phyloP scores from a whole-genome alignment of 2,329 filamentous ascomycete genomes.

The Zasmidium cellare region DNA sequence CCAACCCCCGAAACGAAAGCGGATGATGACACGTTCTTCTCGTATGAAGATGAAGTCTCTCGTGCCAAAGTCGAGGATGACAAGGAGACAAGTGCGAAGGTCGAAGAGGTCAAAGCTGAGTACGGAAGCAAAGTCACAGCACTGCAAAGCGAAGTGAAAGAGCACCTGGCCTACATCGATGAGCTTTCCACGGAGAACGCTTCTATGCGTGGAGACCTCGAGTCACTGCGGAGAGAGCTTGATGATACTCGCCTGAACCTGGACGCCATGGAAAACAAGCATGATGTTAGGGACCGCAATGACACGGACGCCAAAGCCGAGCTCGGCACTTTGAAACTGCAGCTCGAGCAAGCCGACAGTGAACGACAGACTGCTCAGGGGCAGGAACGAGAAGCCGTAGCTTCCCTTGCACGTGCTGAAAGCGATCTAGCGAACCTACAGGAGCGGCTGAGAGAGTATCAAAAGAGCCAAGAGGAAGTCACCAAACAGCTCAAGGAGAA shows the following conservation, averaged over 20 bases:
- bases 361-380: constrained; percentile 40
- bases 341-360: constrained; percentile 44
- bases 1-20: background rate
- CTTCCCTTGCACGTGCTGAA: constrained; percentile 26
- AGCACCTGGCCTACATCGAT: constrained; percentile 61
- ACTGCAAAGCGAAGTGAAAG: constrained; percentile 50
- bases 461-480: constrained; percentile 14
- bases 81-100: constrained; percentile 73
- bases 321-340: constrained; percentile 35
- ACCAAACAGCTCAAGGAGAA: constrained; percentile 43
- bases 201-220: constrained; percentile 68
- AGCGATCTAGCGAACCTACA: constrained; percentile 60
- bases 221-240: constrained; percentile 67
- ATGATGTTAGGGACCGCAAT: constrained; percentile 21
- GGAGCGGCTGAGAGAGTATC: constrained; percentile 35
- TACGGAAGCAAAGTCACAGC: constrained; percentile 69
- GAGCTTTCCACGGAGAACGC: constrained; percentile 69
- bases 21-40: constrained; percentile 77
- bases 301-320: constrained; percentile 21
- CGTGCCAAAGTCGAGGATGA: constrained; percentile 6
- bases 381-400: constrained; percentile 43
- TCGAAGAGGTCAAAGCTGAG: constrained; percentile 68
- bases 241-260: constrained; percentile 45
- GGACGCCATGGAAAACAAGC: constrained; percentile 51
- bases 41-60: constrained; percentile 73